Conservation (phyloP, 2,329 filamentous ascomycete species). For the Ceratocystis cacaofunesta region DNA sequence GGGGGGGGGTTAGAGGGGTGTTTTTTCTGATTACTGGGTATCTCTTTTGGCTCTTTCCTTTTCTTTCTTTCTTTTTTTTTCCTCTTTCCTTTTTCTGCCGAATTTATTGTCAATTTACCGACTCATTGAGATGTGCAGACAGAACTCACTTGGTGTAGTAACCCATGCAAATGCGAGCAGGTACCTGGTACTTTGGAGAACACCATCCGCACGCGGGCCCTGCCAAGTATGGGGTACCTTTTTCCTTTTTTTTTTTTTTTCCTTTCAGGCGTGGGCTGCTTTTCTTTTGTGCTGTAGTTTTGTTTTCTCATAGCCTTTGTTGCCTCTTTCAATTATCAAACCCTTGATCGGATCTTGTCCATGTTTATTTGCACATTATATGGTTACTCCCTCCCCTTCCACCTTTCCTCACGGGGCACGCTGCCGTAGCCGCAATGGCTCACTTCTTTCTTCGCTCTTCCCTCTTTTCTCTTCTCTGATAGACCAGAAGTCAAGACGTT, state of each 20-base stretch:
- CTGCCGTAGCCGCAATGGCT: not conserved
- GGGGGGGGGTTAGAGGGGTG: too few relatives aligned
- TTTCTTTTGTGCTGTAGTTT: not conserved
- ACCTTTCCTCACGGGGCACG: not conserved
- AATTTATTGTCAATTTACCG: too few relatives aligned
- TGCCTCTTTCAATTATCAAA: not conserved
- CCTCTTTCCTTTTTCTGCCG: too few relatives aligned
- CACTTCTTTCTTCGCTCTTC: not conserved
- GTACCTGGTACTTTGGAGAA: not conserved
- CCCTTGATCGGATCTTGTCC: not conserved
- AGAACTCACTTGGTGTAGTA: too few relatives aligned
- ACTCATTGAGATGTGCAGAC: too few relatives aligned
- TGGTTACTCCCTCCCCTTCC: not conserved
- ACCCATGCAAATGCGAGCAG: not conserved
- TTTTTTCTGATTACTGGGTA: not conserved
- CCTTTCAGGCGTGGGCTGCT: too few relatives aligned
- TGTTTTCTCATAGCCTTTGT: not conserved
- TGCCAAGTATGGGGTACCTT: conserved; percentile 1
- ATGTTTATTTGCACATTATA: not conserved
- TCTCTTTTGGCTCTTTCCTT: not conserved
- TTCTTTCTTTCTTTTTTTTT: not conserved
- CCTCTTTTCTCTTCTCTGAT: not conserved
- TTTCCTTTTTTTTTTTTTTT: not conserved
- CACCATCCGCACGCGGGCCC: not conserved
- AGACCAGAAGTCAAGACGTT: not conserved